Base-by-base conservation (phyloP, 1,284 basidiomycete species). In the Ceratobasidium sp. region DNA sequence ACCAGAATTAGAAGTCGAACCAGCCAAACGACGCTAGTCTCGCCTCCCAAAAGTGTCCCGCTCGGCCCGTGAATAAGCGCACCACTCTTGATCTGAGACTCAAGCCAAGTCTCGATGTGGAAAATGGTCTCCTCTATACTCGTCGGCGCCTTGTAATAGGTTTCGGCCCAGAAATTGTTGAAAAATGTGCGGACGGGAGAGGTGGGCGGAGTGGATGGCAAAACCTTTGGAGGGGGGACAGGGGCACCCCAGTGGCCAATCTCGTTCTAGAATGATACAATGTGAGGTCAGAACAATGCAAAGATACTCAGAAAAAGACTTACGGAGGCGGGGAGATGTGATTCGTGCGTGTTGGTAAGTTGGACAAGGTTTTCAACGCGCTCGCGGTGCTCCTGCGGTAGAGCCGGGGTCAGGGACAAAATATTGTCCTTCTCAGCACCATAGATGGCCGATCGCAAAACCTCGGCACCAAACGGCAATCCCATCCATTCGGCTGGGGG, bases 31-130 rank as follows among this genome's bases (percentile, higher is more conserved):
- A 46, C 42, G 2, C 63, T 42, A 39, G 10, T 64, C 5, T 64
- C 39, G 18, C 63, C 63, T 15, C 63, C 63, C 0, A 44, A 46
- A 9, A 64, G 39, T 3, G 40, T 46, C 15, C 63, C 63, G 18
- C 63, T 64, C 12, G 63, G 63, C 63, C n/a, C 42, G 40, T 64
- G 63, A 64, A 64, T 4, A n/a, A 64, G 63, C 18, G 26, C 7
- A 23, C n/a, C 18, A 7, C n/a, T 64, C 3, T 64, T 44, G 9
- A 15, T 39, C 20, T n/a, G 7, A 5, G 7, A 13, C 1, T 44
- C n/a, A 13, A 39, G 63, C 63, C 63, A 64, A 15, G 9, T 10
- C 20, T 64, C 63, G 23, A 64, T 39, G 20, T 64, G 40, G 18
- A n/a, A 42, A 15, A 64, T 6, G 1, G 63, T n/a, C 40, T n/a